Base-by-base conservation (phyloP, 1,284 basidiomycete genomes). In the Fomitopsis palustris region DNA sequence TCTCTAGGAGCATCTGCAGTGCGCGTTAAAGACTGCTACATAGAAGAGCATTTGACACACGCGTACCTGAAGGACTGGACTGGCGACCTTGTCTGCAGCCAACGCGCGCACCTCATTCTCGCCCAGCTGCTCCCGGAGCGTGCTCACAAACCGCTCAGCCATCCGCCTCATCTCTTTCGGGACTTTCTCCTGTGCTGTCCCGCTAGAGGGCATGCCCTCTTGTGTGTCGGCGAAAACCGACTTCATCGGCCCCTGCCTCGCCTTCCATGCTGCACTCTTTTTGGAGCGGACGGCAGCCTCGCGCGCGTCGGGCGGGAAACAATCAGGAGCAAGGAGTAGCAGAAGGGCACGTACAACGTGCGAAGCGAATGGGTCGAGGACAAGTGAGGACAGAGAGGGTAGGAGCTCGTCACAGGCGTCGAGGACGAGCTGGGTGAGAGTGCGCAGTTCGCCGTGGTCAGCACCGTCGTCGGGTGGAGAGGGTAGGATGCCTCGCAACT, bases 351-450 rank as follows among this genome's bases (percentile, higher is more conserved):
- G 87, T 53, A 96, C 65, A 39, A 94, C 91, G 65, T 96, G 95
- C 0, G 95, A 95, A 27, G 88, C 93, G 68, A 95, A 95, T 19
- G 89, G 86, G 67, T 95, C 87, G 75, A 88, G 84, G 37, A 95
- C 74, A 33, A 96, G 81, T 4, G 78, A 75, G 0, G 85, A 75
- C 25, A 95, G 76, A 5, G 74, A 74, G 1, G 89, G 85, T 1
- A 86, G 69, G 27, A 95, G 66, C 79, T 94, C 93, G 87, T 92
- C 79, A 65, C 84, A 83, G 23, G 86, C 75, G 62, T 87, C 85
- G 31, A 87, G 68, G 17, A 92, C 72, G 17, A 93, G 80, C 51
- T 85, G 81, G 0, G 85, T 87, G 72, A 95, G 79, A 0, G 87
- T 88, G 8, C 88, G 86, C 41, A 96, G 76, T 58, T 88, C 84